phyloP scores from a whole-genome alignment of 106 monocot genomes.

The Posidonia australis region DNA sequence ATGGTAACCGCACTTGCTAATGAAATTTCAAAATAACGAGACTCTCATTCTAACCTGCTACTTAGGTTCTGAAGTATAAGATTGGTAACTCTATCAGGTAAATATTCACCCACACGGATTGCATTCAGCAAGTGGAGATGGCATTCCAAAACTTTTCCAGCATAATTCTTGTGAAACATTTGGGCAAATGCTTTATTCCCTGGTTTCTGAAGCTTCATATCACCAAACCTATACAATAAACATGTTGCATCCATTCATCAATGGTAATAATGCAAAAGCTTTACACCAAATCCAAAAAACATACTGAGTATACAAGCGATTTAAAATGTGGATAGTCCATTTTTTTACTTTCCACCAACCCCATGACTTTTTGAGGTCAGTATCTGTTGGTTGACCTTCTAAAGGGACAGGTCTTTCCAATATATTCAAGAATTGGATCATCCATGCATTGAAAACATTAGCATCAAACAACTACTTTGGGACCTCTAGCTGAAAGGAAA shows the following conservation, averaged over 20 bases:
- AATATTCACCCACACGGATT: constrained; percentile 56
- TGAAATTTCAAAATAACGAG: no score
- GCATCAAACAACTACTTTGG: constrained; percentile 80
- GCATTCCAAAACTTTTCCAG: constrained; percentile 86
- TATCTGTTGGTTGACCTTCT: constrained; percentile 84
- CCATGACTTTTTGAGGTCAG: constrained; percentile 83
- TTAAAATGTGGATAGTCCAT: constrained; percentile 88
- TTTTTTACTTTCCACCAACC: constrained; percentile 99
- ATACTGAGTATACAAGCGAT: constrained; percentile 78
- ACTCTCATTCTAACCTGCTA: constrained; percentile 46
- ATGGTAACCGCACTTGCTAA: no score
- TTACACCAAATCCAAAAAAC: neutral
- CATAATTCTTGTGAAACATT: constrained; percentile 94
- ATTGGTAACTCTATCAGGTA: constrained; percentile 94
- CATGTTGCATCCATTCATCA: neutral
- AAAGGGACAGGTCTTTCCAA: constrained; percentile 80
- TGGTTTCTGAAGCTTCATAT: constrained; percentile 65
- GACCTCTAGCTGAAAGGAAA: constrained; percentile 60
- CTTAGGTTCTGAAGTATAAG: constrained; percentile 93
- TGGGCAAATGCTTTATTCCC: constrained; percentile 89
- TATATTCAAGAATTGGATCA: constrained; percentile 71
- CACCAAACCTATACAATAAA: constrained; percentile 57
- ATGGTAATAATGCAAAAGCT: neutral
- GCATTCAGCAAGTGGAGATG: constrained; percentile 74
- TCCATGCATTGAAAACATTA: constrained; percentile 75